Conservation (phyloP, 805 yeast genomes). For the Saturnispora mendoncae region DNA sequence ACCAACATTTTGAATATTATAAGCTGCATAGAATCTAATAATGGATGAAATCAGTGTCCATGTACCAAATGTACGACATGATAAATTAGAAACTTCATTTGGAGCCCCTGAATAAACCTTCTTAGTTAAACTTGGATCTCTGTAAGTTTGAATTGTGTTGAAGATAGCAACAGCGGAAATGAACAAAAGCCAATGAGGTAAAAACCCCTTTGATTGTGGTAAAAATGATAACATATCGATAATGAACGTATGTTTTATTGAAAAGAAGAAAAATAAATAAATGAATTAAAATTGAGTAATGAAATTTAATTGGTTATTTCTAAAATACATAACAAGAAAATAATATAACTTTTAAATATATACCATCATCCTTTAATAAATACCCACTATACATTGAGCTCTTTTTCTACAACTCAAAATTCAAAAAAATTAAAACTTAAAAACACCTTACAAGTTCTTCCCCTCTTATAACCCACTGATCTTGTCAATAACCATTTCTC, state of each 20-base stretch:
- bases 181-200: conserved; percentile 74
- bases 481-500: conserved; percentile 21
- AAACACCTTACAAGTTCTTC: too few relatives aligned
- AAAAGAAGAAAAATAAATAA: neutral
- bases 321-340: too few relatives aligned
- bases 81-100: conserved; percentile 46
- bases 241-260: too few relatives aligned
- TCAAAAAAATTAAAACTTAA: too few relatives aligned
- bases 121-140: conserved; percentile 61
- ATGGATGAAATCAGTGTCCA: conserved; percentile 89
- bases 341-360: too few relatives aligned
- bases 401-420: too few relatives aligned
- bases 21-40: conserved; percentile 82
- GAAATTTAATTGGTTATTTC: too few relatives aligned
- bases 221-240: conserved; percentile 23
- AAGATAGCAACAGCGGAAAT: conserved; percentile 84
- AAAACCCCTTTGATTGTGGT: conserved; percentile 43
- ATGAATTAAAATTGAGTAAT: neutral
- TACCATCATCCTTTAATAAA: too few relatives aligned
- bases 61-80: conserved; percentile 97
- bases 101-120: conserved; percentile 68
- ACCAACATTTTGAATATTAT: conserved; percentile 56
- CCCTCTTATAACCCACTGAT: neutral
- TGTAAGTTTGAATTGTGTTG: conserved; percentile 82
- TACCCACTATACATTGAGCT: too few relatives aligned